Evolutionary conservation across 192 early-diverging fungal genomes (phyloP), one percentile per base, ranked within the genome.

Genomic region (Coemansia sp.): DNA sequence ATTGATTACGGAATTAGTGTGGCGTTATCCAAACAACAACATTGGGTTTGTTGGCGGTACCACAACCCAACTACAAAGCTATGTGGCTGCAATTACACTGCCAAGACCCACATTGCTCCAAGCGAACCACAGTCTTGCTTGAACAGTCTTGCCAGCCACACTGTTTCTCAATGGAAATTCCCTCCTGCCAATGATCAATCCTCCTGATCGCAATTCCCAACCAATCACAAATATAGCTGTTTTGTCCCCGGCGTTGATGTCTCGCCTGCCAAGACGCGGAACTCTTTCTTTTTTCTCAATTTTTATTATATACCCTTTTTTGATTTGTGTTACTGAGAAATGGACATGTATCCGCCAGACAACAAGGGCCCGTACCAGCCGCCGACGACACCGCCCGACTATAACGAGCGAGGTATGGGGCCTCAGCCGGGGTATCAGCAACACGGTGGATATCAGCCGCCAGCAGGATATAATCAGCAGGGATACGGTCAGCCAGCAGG

Each of bases 401-500:
- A 54, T 29, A 18, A 27, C 53, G 22, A 26, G 1, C 24, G n/a
- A 5, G 48, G 48, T 20, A 47, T n/a, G 43, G 18, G 16, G 1
- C 8, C 48, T 0, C 48, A 49, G 20, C 3, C 26, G 47, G 18
- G 12, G 14, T 58, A 57, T 22, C 56, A 29, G n/a, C 56, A 57
- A 38, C 35, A 57, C 38, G 18, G 18, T 20, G 56, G 56, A 16
- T 38, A 57, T 38, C 29, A 37, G 41, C 57, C 37, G 3, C 41
- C 57, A 4, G 43, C 10, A 3, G 57, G 64, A 6, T 60, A 60
- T 18, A 48, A 47, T 1, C 65, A 55, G 16, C 61, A 63, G 26
- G 26, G 32, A 35, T 35, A 35, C 26, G 26, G 26, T 19, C 59
- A 38, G 9, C 59, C 54, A 39, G 66, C n/a, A n/a, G n/a, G n/a